Evolutionary conservation across 163 green algal genomes (phyloP), one percentile per base, ranked within the genome.

Genomic region (Scenedesmus sp.): DNA sequence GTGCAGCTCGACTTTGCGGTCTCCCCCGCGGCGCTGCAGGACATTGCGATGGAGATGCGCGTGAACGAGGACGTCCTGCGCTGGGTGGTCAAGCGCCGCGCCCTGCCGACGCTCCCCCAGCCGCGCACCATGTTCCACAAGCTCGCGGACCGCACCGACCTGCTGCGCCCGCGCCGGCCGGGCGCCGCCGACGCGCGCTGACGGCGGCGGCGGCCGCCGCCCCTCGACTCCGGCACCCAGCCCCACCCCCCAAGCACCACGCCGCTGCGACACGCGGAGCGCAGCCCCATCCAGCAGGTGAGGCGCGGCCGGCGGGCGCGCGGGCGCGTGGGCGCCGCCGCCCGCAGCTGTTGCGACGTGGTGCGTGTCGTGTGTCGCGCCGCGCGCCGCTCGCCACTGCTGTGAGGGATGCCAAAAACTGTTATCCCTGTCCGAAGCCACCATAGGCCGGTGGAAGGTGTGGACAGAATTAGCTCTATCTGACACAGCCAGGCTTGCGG

Each of bases 401-500:
- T 83, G 75, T 71, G 71, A 63, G 60, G 13, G 71, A 80, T 80
- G 71, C 64, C 17, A 76, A 71, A 75, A 72, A 33, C 70, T 88
- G 90, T 95, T 95, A 95, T 95, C 91, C 91, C 91, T 95, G 90
- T 90, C 91, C 86, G 80, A 95, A 48, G 69, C 70, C 63, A 70
- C 69, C 86, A 89, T 87, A 89, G 88, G 85, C 87, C 85, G 85
- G 72, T 77, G 60, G 28, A 28, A n/a, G 85, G 75, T 88, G 84
- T 83, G 87, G 63, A 78, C 44, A 86, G 36, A 69, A 94, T 95
- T 95, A 95, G 90, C 89, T 95, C 90, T 95, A 95, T 70, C 90
- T 92, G 91, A 95, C 84, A 84, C 87, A 77, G n/a, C n/a, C n/a
- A 47, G 53, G 20, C 60, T 24, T 53, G 4, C 36, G 29, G 0